These are phyloP conservation scores for Phialophora verrucosa DNA, from an alignment of 2,329 filamentous ascomycete species.

Conservation along the genomic window DNA sequence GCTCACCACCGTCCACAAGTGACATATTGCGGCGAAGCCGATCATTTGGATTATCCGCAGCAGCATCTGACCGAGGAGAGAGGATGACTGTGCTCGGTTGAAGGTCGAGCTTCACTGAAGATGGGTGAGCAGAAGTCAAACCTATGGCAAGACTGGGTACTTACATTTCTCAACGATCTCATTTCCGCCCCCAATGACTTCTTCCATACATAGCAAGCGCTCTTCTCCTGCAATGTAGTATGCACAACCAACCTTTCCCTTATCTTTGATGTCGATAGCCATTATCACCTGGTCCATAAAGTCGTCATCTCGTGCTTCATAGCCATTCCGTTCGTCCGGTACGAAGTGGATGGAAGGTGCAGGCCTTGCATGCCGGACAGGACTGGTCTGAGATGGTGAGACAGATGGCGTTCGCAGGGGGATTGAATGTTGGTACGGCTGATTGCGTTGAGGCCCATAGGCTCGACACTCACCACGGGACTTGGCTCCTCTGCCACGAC, in stretches of 20 bases:
- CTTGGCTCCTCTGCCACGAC: slow-evolving; percentile 5
- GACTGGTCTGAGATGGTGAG: slow-evolving; percentile 6
- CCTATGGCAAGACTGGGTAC: not conserved
- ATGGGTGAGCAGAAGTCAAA: slow-evolving; percentile 33
- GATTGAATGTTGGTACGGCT: slow-evolving; percentile 8
- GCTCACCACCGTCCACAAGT: slow-evolving; percentile 43
- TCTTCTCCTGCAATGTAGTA: slow-evolving; percentile 77
- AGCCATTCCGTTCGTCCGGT: not conserved
- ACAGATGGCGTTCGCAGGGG: slow-evolving; percentile 11
- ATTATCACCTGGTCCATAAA: slow-evolving; percentile 73
- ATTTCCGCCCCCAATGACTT: slow-evolving; percentile 71
- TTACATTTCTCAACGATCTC: slow-evolving; percentile 68
- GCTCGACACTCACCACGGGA: not conserved
- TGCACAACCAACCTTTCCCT: slow-evolving; percentile 77
- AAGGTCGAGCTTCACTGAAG: slow-evolving; percentile 64
- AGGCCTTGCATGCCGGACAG: not conserved
- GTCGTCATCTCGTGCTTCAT: slow-evolving; percentile 48
- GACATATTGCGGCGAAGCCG: slow-evolving; percentile 47
- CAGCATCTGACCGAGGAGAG: slow-evolving; percentile 61
- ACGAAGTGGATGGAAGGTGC: not conserved
- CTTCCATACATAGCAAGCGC: slow-evolving; percentile 76
- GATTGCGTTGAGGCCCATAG: slow-evolving; percentile 4
- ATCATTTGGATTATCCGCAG: slow-evolving; percentile 33
- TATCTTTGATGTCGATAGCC: slow-evolving; percentile 76
- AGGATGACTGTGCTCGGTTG: slow-evolving; percentile 66